phyloP scores from a whole-genome alignment of 192 early-diverging fungal genomes.

The Mortierella hygrophila region DNA sequence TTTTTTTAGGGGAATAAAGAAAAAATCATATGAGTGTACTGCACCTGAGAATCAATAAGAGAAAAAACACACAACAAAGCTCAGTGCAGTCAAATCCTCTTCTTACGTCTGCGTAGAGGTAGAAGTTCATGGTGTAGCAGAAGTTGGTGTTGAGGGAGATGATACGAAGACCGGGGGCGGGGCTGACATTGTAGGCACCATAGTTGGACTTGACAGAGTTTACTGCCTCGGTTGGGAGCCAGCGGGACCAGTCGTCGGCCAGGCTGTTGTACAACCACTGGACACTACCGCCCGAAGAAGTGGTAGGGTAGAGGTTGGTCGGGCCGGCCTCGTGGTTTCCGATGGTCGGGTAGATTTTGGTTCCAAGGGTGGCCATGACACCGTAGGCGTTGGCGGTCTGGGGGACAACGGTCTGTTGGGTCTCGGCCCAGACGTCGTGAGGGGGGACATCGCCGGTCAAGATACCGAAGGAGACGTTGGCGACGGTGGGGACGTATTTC shows the following conservation, averaged over 20 bases:
- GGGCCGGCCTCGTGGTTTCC: slow-evolving; percentile 70
- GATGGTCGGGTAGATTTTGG: slow-evolving; percentile 61
- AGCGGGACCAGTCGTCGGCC: slow-evolving; percentile 58
- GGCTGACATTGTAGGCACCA: slow-evolving; percentile 62
- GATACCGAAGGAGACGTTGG: slow-evolving; percentile 52
- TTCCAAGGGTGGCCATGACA: slow-evolving; percentile 39
- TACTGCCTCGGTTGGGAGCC: slow-evolving; percentile 55
- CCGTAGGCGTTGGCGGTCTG: slow-evolving; percentile 49
- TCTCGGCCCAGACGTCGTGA: slow-evolving; percentile 64
- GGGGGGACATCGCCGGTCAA: slow-evolving; percentile 67
- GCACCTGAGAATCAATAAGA: too few relatives aligned
- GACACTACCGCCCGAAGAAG: slow-evolving; percentile 32
- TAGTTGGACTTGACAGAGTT: slow-evolving; percentile 41
- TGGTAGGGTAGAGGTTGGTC: slow-evolving; percentile 43
- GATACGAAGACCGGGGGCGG: slow-evolving; percentile 59
- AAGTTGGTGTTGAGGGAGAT: slow-evolving; percentile 71
- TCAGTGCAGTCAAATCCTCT: too few relatives aligned
- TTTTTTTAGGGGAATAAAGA: too few relatives aligned
- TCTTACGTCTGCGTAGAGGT: slow-evolving; percentile 52
- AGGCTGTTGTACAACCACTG: slow-evolving; percentile 63
- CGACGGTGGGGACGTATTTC: slow-evolving; percentile 38
- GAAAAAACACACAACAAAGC: too few relatives aligned
- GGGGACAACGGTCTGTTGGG: slow-evolving; percentile 34
- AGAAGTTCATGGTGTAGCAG: slow-evolving; percentile 68
- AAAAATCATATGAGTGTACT: too few relatives aligned